Conservation (phyloP, 129 eudicot species). For the Helichrysum umbraculigerum region DNA sequence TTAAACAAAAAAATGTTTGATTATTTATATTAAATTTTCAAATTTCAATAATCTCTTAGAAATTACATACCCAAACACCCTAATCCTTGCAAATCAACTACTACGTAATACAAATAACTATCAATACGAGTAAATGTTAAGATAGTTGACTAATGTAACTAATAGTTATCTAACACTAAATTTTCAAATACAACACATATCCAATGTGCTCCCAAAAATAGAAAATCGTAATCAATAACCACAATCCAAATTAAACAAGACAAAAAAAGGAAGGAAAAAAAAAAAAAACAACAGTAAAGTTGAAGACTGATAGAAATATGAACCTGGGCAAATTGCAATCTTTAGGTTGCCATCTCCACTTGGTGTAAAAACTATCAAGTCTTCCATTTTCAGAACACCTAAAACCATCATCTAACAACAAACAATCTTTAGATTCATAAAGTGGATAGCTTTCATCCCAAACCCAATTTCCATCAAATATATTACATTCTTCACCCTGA, state of each 20-base stretch:
- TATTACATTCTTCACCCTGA: conserved; percentile 49
- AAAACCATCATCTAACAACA: conserved; percentile 75
- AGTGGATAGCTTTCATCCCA: conserved; percentile 90
- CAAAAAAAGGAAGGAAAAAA: conserved; percentile 4
- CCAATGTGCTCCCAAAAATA: conserved; percentile 8
- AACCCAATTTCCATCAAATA: conserved; percentile 75
- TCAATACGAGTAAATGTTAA: neutral
- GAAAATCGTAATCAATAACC: neutral
- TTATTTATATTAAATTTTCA: too few relatives aligned
- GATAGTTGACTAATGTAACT: neutral
- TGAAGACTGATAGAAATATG: neutral
- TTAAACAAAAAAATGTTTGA: neutral
- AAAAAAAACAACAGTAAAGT: neutral
- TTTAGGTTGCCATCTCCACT: conserved; percentile 96
- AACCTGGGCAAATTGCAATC: conserved; percentile 88
- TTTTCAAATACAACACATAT: conserved; percentile 18
- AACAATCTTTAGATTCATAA: conserved; percentile 67
- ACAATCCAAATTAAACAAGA: neutral
- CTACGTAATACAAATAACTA: neutral
- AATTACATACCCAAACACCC: neutral
- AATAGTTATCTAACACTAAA: neutral
- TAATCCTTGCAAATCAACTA: neutral
- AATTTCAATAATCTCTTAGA: too few relatives aligned
- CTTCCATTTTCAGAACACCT: conserved; percentile 78
- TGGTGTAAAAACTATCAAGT: conserved; percentile 63